phyloP scores from a whole-genome alignment of 129 eudicot genomes.

The Pulicaria dysenterica region DNA sequence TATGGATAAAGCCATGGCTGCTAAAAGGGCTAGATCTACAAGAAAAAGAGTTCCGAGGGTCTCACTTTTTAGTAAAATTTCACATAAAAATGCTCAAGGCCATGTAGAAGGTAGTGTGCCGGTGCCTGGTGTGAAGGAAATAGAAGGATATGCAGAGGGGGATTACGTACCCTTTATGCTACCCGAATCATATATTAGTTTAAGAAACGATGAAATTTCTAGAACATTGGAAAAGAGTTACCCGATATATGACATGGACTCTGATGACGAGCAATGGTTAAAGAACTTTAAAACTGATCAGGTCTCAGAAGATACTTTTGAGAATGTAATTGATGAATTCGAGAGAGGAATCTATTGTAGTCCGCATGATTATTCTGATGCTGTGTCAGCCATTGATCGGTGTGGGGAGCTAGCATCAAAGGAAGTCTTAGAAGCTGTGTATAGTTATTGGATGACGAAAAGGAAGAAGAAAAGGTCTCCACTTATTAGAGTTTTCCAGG shows the following conservation, averaged over 20 bases:
- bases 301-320: slow-evolving; percentile 59
- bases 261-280: slow-evolving; percentile 78
- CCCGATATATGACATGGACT: slow-evolving; percentile 70
- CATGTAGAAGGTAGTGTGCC: slow-evolving; percentile 48
- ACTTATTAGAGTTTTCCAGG: slow-evolving; percentile 74
- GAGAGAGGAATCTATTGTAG: slow-evolving; percentile 66
- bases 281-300: slow-evolving; percentile 37
- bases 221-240: slow-evolving; percentile 58
- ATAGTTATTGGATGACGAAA: slow-evolving; percentile 68
- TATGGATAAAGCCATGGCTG: not conserved
- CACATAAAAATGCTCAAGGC: not conserved
- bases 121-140: slow-evolving; percentile 71
- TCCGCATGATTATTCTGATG: slow-evolving; percentile 46
- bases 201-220: slow-evolving; percentile 62
- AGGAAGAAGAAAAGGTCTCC: slow-evolving; percentile 62
- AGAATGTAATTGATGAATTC: slow-evolving; percentile 69
- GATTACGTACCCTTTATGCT: slow-evolving; percentile 43
- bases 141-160: slow-evolving; percentile 30
- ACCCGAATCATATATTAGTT: slow-evolving; percentile 56
- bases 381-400: slow-evolving; percentile 40
- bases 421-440: slow-evolving; percentile 56
- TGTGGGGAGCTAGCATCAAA: slow-evolving; percentile 46
- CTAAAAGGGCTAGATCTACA: slow-evolving; percentile 33
- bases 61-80: not conserved
- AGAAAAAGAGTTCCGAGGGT: slow-evolving; percentile 25